Evolutionary conservation across 2,329 filamentous ascomycete genomes (phyloP).

Genomic region (Clonostachys byssicola): DNA sequence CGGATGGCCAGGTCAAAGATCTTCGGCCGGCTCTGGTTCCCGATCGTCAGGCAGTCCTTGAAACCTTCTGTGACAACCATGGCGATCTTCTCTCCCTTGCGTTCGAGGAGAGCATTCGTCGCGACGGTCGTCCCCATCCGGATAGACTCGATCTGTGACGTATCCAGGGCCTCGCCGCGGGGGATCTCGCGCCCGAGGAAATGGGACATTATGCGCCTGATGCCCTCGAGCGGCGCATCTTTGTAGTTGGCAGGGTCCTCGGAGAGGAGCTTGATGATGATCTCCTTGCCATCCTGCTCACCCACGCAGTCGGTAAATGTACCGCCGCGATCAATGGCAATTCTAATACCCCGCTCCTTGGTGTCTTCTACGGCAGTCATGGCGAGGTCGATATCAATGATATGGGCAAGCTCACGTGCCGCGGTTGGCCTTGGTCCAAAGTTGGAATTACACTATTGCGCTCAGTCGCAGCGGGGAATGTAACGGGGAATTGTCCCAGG

Average conservation of each 20-base stretch:
- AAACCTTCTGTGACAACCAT: constrained; percentile 86
- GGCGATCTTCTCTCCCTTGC: constrained; percentile 85
- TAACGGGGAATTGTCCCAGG: too few species aligned
- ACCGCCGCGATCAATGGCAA: constrained; percentile 76
- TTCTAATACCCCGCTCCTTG: constrained; percentile 58
- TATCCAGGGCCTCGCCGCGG: constrained; percentile 76
- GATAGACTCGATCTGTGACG: constrained; percentile 80
- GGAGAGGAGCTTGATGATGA: constrained; percentile 83
- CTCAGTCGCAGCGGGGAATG: too few species aligned
- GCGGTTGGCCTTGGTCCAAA: too few species aligned
- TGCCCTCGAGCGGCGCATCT: constrained; percentile 88
- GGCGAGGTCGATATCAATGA: too few species aligned
- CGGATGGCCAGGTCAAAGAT: constrained; percentile 89
- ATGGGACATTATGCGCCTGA: constrained; percentile 76
- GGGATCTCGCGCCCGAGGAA: constrained; percentile 75
- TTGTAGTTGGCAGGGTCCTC: constrained; percentile 88
- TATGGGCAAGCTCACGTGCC: too few species aligned
- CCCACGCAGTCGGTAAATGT: constrained; percentile 93
- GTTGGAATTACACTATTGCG: too few species aligned
- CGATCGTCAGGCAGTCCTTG: constrained; percentile 82
- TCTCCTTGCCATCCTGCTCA: constrained; percentile 72
- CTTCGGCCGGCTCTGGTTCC: constrained; percentile 83
- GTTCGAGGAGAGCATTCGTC: constrained; percentile 84
- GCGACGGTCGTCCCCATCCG: constrained; percentile 96
- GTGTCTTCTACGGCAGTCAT: too few species aligned